Percentiles rank a stretch among this genome's conserved stretches.
These are phyloP conservation scores for Sesbania bispinosa DNA, from an alignment of 306 rosid species.

Conservation along the genomic window DNA sequence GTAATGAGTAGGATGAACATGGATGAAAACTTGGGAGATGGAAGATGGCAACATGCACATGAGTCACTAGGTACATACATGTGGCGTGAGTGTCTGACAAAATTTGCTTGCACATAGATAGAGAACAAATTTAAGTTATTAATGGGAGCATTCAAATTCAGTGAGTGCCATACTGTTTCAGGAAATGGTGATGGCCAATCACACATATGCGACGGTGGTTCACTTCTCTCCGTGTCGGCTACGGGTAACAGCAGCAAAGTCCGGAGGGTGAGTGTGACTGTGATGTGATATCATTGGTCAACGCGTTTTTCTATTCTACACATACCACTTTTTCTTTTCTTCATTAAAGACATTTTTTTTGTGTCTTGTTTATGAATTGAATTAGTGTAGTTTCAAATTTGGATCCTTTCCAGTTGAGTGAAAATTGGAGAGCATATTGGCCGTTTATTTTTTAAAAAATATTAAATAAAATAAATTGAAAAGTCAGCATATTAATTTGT, in stretches of 20 bases:
- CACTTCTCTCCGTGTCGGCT: constrained; percentile 13
- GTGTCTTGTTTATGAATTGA: not conserved
- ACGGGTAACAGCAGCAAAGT: not conserved
- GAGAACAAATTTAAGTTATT: not conserved
- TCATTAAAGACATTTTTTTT: not conserved
- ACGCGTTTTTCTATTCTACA: constrained; percentile 1
- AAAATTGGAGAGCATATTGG: too few relatives aligned
- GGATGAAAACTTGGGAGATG: not conserved
- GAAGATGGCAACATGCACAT: not conserved
- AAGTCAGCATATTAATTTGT: too few relatives aligned
- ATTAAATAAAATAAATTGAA: too few relatives aligned
- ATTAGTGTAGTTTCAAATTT: too few relatives aligned
- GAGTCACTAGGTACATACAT: not conserved
- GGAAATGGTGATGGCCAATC: constrained; percentile 2
- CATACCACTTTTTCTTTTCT: not conserved
- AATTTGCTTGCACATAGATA: not conserved
- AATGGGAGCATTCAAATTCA: not conserved
- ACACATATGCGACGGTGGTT: not conserved
- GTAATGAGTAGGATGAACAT: not conserved
- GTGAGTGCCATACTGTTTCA: not conserved
- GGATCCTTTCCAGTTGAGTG: too few relatives aligned
- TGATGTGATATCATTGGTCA: not conserved
- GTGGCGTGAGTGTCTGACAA: not conserved
- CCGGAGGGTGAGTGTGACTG: not conserved
- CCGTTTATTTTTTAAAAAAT: too few relatives aligned